These are phyloP conservation scores for Ophiostoma ulmi DNA, from an alignment of 2,329 filamentous ascomycete species.

Conservation along the genomic window DNA sequence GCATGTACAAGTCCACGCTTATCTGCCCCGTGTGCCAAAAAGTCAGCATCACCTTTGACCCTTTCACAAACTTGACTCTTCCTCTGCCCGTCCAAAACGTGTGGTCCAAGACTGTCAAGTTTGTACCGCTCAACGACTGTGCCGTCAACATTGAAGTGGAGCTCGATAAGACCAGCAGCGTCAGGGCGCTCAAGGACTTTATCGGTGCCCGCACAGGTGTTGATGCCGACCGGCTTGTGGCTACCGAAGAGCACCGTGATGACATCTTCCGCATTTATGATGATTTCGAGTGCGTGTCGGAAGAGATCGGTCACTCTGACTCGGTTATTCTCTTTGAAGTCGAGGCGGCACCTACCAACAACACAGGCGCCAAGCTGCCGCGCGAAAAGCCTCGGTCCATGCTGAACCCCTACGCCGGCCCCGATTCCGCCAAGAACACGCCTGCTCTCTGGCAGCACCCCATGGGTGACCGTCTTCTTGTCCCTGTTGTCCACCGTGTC, in stretches of 20 bases:
- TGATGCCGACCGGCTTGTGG: conserved; percentile 62
- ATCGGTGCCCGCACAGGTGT: conserved; percentile 64
- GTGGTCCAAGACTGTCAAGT: conserved; percentile 70
- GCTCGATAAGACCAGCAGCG: conserved; percentile 67
- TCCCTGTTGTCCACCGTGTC: conserved; percentile 64
- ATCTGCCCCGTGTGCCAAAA: conserved; percentile 88
- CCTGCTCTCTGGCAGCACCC: conserved; percentile 52
- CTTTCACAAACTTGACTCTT: conserved; percentile 89
- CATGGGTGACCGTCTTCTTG: conserved; percentile 60
- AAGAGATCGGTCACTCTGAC: conserved; percentile 64
- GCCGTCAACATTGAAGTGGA: conserved; percentile 73
- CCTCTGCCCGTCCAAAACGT: conserved; percentile 82
- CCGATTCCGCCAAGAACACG: conserved; percentile 42
- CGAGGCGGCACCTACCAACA: conserved; percentile 73
- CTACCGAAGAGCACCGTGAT: conserved; percentile 73
- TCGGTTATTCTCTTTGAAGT: conserved; percentile 70
- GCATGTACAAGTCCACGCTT: conserved; percentile 96
- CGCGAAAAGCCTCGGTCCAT: conserved; percentile 48
- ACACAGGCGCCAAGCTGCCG: conserved; percentile 49
- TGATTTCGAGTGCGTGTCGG: conserved; percentile 61
- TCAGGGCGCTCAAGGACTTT: conserved; percentile 64
- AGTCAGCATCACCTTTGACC: conserved; percentile 97
- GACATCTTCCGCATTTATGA: conserved; percentile 85
- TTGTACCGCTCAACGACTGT: conserved; percentile 66
- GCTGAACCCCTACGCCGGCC: conserved; percentile 45